A percentile compares a stretch with the other conserved stretches of the same genome.
Conservation (phyloP, 2,329 filamentous ascomycete genomes). For the Penicillium sumatraense region DNA sequence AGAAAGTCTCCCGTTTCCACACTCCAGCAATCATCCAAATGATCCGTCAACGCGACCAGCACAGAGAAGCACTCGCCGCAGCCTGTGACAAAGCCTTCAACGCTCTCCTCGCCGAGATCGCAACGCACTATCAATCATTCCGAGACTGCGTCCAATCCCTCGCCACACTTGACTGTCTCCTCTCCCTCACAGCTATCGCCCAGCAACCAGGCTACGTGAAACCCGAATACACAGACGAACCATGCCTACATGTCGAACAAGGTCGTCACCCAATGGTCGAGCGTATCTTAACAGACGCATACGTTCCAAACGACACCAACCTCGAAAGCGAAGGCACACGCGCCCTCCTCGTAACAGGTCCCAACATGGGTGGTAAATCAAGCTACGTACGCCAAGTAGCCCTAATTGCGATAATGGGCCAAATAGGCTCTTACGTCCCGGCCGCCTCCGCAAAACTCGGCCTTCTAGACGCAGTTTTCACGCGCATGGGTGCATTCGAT, state of each 20-base stretch:
- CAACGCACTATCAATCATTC: conserved; percentile 83
- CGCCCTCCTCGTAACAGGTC: conserved; percentile 88
- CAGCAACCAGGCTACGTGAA: conserved; percentile 85
- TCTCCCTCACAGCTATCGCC: conserved; percentile 84
- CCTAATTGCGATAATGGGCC: conserved; percentile 89
- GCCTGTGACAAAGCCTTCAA: conserved; percentile 86
- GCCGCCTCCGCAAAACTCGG: conserved; percentile 75
- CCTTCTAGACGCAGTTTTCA: conserved; percentile 88
- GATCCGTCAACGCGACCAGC: conserved; percentile 86
- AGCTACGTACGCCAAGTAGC: conserved; percentile 93
- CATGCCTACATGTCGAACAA: conserved; percentile 70
- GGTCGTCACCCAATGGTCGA: conserved; percentile 97
- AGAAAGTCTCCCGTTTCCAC: conserved; percentile 89
- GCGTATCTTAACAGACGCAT: conserved; percentile 79
- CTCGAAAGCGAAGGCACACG: conserved; percentile 69
- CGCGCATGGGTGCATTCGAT: conserved; percentile 93
- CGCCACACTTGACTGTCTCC: conserved; percentile 84
- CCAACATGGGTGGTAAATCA: conserved; percentile 99
- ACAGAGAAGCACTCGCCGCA: conserved; percentile 89
- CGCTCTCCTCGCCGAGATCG: conserved; percentile 72
- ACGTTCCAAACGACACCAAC: conserved; percentile 86
- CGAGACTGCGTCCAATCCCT: conserved; percentile 87
- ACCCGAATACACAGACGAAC: conserved; percentile 69
- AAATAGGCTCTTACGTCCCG: conserved; percentile 93
- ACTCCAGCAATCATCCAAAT: conserved; percentile 86